phyloP scores from a whole-genome alignment of 345 rosid genomes.

The Luvunga scandens region DNA sequence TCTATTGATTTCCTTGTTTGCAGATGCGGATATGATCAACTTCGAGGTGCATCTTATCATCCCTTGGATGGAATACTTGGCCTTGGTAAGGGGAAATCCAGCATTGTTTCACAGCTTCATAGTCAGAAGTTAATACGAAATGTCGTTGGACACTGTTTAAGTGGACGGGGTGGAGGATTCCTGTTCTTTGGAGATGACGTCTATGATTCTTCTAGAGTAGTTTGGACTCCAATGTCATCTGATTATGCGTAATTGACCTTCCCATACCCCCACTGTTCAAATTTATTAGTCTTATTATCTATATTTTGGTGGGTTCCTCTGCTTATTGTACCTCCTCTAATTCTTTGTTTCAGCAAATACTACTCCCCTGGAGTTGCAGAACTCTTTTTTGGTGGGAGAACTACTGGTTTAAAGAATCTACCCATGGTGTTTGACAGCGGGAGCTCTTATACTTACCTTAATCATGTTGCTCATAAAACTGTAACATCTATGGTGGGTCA shows the following conservation, averaged over 20 bases:
- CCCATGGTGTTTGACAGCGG: slow-evolving; percentile 70
- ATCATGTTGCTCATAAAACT: slow-evolving; percentile 55
- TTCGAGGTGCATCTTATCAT: slow-evolving; percentile 58
- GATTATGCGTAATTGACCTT: slow-evolving; percentile 41
- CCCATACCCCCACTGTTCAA: not conserved
- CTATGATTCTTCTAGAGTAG: slow-evolving; percentile 59
- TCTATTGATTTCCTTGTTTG: not conserved
- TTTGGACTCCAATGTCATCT: slow-evolving; percentile 79
- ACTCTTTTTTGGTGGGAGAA: slow-evolving; percentile 54
- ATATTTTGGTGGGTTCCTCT: not conserved
- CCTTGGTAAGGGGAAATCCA: slow-evolving; percentile 84
- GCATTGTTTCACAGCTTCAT: slow-evolving; percentile 79
- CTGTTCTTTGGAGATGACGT: slow-evolving; percentile 84
- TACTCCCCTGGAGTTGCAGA: slow-evolving; percentile 84
- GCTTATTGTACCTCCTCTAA: slow-evolving; percentile 9
- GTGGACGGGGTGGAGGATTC: slow-evolving; percentile 77
- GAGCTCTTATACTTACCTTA: slow-evolving; percentile 88
- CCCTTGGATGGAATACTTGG: slow-evolving; percentile 95
- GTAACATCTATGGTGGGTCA: slow-evolving; percentile 48
- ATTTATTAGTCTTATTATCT: slow-evolving; percentile 3
- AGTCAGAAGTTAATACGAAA: slow-evolving; percentile 60
- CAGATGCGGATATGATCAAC: slow-evolving; percentile 93
- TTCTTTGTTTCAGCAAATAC: slow-evolving; percentile 48
- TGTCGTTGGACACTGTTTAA: slow-evolving; percentile 84
- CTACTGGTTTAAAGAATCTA: slow-evolving; percentile 60